Evolutionary conservation across 345 rosid genomes (phyloP).

Genomic region (Populus tremula): DNA sequence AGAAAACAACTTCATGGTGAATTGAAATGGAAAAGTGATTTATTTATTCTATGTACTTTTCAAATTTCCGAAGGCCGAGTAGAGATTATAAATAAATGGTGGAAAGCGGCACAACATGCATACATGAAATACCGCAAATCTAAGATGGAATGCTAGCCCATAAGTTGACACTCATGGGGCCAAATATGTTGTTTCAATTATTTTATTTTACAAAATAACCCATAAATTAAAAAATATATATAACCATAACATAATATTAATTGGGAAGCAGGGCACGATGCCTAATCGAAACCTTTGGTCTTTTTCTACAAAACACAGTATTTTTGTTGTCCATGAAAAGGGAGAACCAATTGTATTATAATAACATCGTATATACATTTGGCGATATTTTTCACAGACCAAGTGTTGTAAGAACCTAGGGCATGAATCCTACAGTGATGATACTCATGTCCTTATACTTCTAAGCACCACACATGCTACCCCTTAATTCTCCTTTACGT

Average conservation of each 20-base stretch:
- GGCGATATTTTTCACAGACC: not conserved
- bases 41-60: too few species aligned
- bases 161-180: not conserved
- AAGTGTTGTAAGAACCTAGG: conserved; percentile 12
- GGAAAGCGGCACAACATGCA: not conserved
- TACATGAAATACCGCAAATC: not conserved
- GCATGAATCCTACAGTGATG: conserved; percentile 15
- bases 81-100: not conserved
- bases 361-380: not conserved
- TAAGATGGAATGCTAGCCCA: not conserved
- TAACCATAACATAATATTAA: not conserved
- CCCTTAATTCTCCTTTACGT: not conserved
- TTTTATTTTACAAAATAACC: not conserved
- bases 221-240: too few species aligned
- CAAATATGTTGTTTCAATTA: not conserved
- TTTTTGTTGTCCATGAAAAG: conserved; percentile 19
- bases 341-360: not conserved
- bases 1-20: too few species aligned
- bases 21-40: too few species aligned
- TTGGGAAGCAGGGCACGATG: conserved; percentile 22
- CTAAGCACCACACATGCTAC: conserved; percentile 36
- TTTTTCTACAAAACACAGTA: not conserved
- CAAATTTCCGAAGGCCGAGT: not conserved
- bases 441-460: conserved; percentile 24
- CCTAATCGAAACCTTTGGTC: conserved; percentile 18